Base-by-base conservation (phyloP, 805 yeast species). In the Candida piceae region DNA sequence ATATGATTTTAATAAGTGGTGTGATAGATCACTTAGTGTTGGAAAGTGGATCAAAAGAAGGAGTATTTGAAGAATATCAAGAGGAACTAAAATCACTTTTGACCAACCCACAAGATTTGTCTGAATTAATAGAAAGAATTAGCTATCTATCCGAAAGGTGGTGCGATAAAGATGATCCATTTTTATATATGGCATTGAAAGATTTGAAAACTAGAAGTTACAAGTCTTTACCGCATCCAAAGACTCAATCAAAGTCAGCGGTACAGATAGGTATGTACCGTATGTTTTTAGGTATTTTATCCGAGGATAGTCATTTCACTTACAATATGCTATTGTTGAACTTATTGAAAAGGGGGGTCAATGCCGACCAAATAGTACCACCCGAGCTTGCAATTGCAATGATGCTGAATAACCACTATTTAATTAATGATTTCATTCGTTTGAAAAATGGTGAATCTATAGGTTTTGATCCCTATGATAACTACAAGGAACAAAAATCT, bases 121-220 rank as follows among this genome's bases (percentile, higher is more conserved):
- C 50, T 7, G 41, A 48, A 16, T 27, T 58, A 7, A 38, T 56
- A 5, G 13, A 34, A 3, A 29, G 30, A 4, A 39, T 55, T 15
- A 6, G 27, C 16, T 9, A 16, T 13, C 32, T 22, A 16, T 44
- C 47, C 2, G 15, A 24, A 4, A 5, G 19, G 8, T 57, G 70
- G 67, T 44, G 49, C 26, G 59, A 55, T 29, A 29, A 34, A 23
- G 36, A 36, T n/a, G 44, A 44, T 25, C 53, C 55, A 8, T 31
- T 54, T 21, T 17, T 56, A 7, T 63, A 57, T 19, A 40, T 74
- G 15, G 40, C 57, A 7, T 61, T 73, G 2, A 62, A 66, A 36
- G 93, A 83, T 56, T 71, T 81, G 18, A 83, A 83, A 55, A 81
- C 89, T 1, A 63, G 89, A 36, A 50, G 62, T 0, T 49, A 48